Evolutionary conservation across 2,329 filamentous ascomycete species (phyloP), one percentile per base, ranked within the genome.

Genomic region (Trichoderma brevicompactum): DNA sequence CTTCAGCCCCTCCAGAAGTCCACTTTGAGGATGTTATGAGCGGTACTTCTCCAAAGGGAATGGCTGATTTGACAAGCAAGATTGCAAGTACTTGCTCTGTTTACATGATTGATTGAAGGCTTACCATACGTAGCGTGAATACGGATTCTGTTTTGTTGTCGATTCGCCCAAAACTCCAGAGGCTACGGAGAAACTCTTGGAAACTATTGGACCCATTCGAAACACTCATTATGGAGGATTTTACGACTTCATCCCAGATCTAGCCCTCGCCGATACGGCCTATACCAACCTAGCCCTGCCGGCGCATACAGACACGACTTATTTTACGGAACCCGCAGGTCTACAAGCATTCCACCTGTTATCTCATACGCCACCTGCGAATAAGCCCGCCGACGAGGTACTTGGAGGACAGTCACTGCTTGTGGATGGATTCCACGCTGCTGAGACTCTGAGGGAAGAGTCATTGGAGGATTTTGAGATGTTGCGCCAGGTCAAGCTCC

Each of bases 291-390:
- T 95, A 58, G 88, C 89, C 1, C 85, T 99, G 2, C 87, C 88
- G 19, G 89, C 91, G 0, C 95, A 99, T 77, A 98, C 94, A 1
- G 95, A 99, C 78, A 98, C 87, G 7, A 97, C 94, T 1, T 98
- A 99, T 78, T 98, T 98, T 79, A 93, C 88, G 23, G 94, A 98
- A 68, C 94, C 95, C 0, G 89, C 92, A 2, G 92, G 94, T 9
- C 84, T 99, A 40, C 95, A 99, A 76, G 88, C 95, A 32, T 96
- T 99, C 77, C 95, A 99, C 74, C 82, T 97, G 53, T 85, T 98
- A 34, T 95, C 92, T 0, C 89, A 88, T 7, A 78, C 83, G 2
- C 85, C 87, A 23, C 75, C 76, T 3, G 70, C 72, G 0, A 72
- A 72, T n/a, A 65, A 68, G n/a, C 67, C 70, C 65, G 77, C 70